These are phyloP conservation scores for Saccharomyces hybrid DNA, from an alignment of 1,139 yeast genomes.

Conservation along the genomic window DNA sequence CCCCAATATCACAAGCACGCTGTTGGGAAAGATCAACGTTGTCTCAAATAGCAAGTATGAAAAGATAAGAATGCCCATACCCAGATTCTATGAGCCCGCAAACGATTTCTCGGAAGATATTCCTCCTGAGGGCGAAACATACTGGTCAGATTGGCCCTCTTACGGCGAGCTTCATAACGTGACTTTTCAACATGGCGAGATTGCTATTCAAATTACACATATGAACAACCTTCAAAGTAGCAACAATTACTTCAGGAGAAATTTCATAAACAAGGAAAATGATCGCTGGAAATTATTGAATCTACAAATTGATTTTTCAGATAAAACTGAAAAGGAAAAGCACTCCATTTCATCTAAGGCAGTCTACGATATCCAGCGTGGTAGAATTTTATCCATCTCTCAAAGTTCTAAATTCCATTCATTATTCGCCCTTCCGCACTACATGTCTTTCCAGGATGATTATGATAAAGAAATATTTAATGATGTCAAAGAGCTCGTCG, in stretches of 20 bases:
- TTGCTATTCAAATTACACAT: constrained; percentile 22
- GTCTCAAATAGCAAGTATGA: constrained; percentile 15
- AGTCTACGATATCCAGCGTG: constrained; percentile 61
- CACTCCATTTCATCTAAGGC: constrained; percentile 52
- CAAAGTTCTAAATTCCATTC: constrained; percentile 71
- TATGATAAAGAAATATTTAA: constrained; percentile 39
- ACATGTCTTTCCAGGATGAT: constrained; percentile 29
- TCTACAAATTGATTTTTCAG: constrained; percentile 28
- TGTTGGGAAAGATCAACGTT: constrained; percentile 22
- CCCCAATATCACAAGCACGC: constrained; percentile 28
- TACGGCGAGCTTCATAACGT: constrained; percentile 26
- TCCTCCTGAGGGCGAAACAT: constrained; percentile 26
- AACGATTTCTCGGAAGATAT: constrained; percentile 16
- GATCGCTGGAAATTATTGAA: constrained; percentile 30
- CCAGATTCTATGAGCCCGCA: constrained; percentile 27
- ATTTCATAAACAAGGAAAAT: constrained; percentile 28
- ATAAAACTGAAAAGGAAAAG: constrained; percentile 39
- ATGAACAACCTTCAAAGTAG: constrained; percentile 21
- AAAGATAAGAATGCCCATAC: constrained; percentile 26
- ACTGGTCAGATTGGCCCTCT: constrained; percentile 17
- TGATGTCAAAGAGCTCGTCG: constrained; percentile 31
- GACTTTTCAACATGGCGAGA: constrained; percentile 25
- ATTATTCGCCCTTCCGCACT: constrained; percentile 36
- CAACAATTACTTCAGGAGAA: constrained; percentile 12
- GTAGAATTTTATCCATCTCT: constrained; percentile 58